Evolutionary conservation across 495 filamentous ascomycete genomes (phyloP).

Genomic region (Penicillium verhagenii): DNA sequence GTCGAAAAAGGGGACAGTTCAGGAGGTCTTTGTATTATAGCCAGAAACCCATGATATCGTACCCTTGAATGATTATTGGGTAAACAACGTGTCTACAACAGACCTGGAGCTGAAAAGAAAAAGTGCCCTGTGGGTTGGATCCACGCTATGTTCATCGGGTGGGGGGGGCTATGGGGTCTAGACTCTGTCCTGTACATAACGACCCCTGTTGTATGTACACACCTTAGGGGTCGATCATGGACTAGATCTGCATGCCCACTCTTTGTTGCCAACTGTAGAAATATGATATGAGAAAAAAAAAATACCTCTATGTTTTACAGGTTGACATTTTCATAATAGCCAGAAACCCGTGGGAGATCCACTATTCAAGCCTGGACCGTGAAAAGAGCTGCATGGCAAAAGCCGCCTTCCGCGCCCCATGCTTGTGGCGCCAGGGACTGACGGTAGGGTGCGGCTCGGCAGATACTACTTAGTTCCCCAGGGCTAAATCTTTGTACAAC

Average conservation of each 20-base stretch:
- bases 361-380: not conserved
- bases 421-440: slow-evolving; percentile 14
- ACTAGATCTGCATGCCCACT: not conserved
- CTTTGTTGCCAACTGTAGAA: too few relatives aligned
- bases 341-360: not conserved
- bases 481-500: not conserved
- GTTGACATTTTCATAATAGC: not conserved
- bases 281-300: too few relatives aligned
- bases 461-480: slow-evolving; percentile 3
- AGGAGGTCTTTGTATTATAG: too few relatives aligned
- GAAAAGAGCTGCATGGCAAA: slow-evolving; percentile 17
- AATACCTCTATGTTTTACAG: too few relatives aligned
- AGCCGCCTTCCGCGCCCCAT: slow-evolving; percentile 12
- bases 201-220: too few relatives aligned
- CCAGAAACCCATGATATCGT: not conserved
- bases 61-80: not conserved
- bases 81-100: not conserved
- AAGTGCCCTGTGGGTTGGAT: slow-evolving; percentile 5
- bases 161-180: slow-evolving; percentile 7
- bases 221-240: not conserved
- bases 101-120: slow-evolving; percentile 9
- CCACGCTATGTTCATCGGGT: slow-evolving; percentile 1
- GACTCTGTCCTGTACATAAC: slow-evolving; percentile 7
- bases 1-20: too few relatives aligned
- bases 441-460: slow-evolving; percentile 10